Percentiles rank a stretch among this genome's conserved stretches.
Evolutionary conservation across 2,329 filamentous ascomycete species (phyloP).

Genomic region (Xylaria sp.): DNA sequence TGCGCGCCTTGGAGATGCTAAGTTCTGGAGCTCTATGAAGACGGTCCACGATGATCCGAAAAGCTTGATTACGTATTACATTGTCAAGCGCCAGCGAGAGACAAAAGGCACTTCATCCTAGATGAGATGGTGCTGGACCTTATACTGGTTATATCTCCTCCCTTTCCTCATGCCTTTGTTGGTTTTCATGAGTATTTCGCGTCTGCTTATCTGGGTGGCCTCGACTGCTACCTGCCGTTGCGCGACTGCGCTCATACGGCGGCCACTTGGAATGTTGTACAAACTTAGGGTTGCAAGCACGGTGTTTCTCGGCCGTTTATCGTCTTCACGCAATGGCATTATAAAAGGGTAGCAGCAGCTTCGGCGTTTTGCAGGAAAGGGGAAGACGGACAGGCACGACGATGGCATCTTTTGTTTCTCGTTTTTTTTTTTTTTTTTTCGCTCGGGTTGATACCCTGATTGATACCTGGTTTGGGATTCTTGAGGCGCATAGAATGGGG

Average conservation of each 20-base stretch:
- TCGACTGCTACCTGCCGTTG: background rate
- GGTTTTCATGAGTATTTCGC: background rate
- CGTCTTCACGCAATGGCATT: conserved; percentile 1
- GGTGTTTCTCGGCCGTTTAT: background rate
- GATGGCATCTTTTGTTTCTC: conserved; percentile 23
- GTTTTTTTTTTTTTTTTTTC: no score
- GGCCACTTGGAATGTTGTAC: background rate
- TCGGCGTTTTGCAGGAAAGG: conserved; percentile 18
- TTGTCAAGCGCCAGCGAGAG: conserved; percentile 72
- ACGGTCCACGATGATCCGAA: conserved; percentile 73
- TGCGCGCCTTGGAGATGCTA: conserved; percentile 60
- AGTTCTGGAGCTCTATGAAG: conserved; percentile 72
- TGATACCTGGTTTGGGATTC: no score
- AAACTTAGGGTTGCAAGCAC: background rate
- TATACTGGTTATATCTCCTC: conserved; percentile 18
- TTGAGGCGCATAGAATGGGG: no score
- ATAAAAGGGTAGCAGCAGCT: background rate
- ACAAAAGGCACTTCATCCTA: conserved; percentile 26
- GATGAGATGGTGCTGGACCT: conserved; percentile 18
- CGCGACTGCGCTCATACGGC: background rate
- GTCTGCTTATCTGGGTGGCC: background rate
- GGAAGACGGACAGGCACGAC: background rate
- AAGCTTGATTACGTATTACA: conserved; percentile 81
- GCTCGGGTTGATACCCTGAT: background rate
- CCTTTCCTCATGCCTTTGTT: conserved; percentile 6